These are phyloP conservation scores for Theileria luwenshuni DNA, from an alignment of 169 alveolate genomes.

Conservation along the genomic window DNA sequence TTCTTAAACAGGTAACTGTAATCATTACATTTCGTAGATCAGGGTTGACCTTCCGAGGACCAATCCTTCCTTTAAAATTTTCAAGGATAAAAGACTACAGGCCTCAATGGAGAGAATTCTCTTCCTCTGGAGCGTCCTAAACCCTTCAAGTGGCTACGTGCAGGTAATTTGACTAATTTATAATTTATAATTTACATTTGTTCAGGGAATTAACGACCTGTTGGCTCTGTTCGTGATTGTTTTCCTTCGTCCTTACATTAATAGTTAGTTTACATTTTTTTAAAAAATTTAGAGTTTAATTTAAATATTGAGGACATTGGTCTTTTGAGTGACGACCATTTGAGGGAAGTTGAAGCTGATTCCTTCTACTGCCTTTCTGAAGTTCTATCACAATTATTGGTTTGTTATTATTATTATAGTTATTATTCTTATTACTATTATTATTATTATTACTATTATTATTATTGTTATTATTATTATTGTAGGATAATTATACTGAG, in stretches of 20 bases:
- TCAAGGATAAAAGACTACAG: conserved; percentile 81
- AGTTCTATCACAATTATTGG: conserved; percentile 80
- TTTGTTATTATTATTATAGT: conserved; percentile 8
- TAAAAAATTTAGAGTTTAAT: conserved; percentile 54
- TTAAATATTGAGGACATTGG: conserved; percentile 70
- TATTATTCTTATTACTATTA: background rate
- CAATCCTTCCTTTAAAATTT: conserved; percentile 76
- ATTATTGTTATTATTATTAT: no score
- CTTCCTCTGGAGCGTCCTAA: conserved; percentile 89
- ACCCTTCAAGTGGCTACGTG: conserved; percentile 94
- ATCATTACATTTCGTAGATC: conserved; percentile 70
- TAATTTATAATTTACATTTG: conserved; percentile 17
- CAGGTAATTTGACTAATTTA: conserved; percentile 47
- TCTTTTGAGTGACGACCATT: conserved; percentile 63
- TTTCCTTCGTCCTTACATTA: conserved; percentile 79
- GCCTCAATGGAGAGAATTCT: conserved; percentile 87
- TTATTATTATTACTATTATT: background rate
- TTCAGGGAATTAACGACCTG: conserved; percentile 90
- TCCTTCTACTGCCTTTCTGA: conserved; percentile 89
- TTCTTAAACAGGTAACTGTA: conserved; percentile 68
- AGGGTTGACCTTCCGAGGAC: conserved; percentile 90
- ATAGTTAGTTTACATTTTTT: conserved; percentile 36
- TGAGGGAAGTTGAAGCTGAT: conserved; percentile 88
- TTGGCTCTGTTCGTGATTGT: conserved; percentile 43
- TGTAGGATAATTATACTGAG: conserved; percentile 89